Percentiles rank a stretch among this genome's conserved stretches.
Evolutionary conservation across 208 protist species (phyloP).

Genomic region (Leishmania amazonensis): DNA sequence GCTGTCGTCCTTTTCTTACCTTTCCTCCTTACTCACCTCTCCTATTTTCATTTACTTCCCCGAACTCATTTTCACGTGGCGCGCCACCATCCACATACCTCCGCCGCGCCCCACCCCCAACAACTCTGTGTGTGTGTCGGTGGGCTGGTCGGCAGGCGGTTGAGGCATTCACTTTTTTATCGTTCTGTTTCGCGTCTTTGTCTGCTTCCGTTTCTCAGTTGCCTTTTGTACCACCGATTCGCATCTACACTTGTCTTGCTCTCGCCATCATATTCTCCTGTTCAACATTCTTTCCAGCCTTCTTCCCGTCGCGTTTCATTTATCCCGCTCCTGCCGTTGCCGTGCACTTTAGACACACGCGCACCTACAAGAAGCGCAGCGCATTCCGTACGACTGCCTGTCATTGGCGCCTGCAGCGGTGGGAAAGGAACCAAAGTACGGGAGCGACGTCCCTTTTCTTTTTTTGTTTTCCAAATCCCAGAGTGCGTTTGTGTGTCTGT

Average conservation of each 20-base stretch:
- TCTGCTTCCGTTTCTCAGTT: background rate
- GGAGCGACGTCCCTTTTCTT: background rate
- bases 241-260: background rate
- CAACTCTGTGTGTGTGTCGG: background rate
- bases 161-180: background rate
- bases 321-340: background rate
- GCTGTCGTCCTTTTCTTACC: background rate
- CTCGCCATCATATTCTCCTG: background rate
- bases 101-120: background rate
- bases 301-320: background rate
- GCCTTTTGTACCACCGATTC: background rate
- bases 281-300: background rate
- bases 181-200: background rate
- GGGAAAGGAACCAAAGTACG: background rate
- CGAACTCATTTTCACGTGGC: background rate
- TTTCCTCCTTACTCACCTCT: background rate
- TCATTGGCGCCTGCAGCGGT: background rate
- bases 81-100: background rate
- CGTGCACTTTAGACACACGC: background rate
- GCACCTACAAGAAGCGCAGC: background rate
- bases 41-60: background rate
- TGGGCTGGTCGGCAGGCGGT: background rate
- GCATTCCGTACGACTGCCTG: background rate
- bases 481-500: background rate
- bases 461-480: conserved; percentile 4